These are phyloP conservation scores for Rubia balearica DNA, from an alignment of 305 asterid genomes.

Conservation along the genomic window DNA sequence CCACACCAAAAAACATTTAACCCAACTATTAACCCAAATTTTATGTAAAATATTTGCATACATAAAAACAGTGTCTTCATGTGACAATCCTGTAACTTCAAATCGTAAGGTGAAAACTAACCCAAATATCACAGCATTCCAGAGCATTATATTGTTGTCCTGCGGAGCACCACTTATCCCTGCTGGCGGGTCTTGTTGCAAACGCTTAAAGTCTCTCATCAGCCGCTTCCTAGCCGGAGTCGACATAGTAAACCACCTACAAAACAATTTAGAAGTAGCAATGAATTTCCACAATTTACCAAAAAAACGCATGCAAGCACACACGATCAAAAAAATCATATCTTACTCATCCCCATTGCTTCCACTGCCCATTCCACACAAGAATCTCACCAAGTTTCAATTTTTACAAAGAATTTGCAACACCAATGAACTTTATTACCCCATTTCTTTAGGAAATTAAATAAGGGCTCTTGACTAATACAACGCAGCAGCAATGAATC, in stretches of 20 bases:
- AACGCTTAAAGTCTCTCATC: slow-evolving; percentile 82
- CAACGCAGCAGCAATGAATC: background rate
- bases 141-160: slow-evolving; percentile 70
- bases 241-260: slow-evolving; percentile 50
- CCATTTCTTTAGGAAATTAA: background rate
- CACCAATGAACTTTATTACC: background rate
- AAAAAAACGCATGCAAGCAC: background rate
- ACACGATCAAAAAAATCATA: background rate
- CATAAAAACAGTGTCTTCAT: background rate
- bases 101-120: slow-evolving; percentile 22
- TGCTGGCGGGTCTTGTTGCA: slow-evolving; percentile 83
- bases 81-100: slow-evolving; percentile 1
- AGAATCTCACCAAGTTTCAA: background rate
- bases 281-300: background rate
- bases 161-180: slow-evolving; percentile 80
- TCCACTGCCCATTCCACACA: background rate
- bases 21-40: slow-evolving; percentile 24
- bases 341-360: background rate
- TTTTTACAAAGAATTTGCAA: background rate
- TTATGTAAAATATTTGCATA: slow-evolving; percentile 2
- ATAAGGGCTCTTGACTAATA: background rate
- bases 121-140: slow-evolving; percentile 88
- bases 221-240: slow-evolving; percentile 73
- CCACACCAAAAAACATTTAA: slow-evolving; percentile 35
- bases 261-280: slow-evolving; percentile 4